Base-by-base conservation (phyloP, 257 asterid species). In the Solanum habrochaites region DNA sequence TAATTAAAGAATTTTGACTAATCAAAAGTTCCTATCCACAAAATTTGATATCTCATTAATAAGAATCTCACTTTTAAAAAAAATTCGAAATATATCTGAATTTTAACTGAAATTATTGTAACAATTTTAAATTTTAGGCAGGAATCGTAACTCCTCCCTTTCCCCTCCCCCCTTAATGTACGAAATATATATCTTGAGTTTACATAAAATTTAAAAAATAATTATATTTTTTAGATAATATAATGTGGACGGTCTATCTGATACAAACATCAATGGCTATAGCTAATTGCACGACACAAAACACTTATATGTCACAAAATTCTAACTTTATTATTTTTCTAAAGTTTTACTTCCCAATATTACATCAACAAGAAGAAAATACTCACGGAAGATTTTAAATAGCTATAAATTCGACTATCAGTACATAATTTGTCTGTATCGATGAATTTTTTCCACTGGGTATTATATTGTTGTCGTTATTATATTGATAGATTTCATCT, bases 101-200 rank as follows among this genome's bases (percentile, higher is more conserved):
- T 37, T 37, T 5, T 37, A 5, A 37, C 39, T 37, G 0, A 37
- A 37, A 37, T 37, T 37, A 6, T 37, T 37, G 1, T 37, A 37
- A 35, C 7, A 37, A 37, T 37, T 6, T 37, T 1, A 37, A 37
- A 37, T 6, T 5, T 37, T 37, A 6, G 1, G 39, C 7, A 37
- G 39, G 1, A 37, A 37, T 37, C 1, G 7, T 37, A 4, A 35
- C 37, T 35, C 37, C 1, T 35, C 37, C 6, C 1, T 4, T 6
- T 35, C 37, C 6, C 37, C 37, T 4, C 37, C 39, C 37, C 39
- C 39, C 39, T 37, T 5, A 37, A 6, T 4, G 3, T 11, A 52
- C 1, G 0, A 0, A 52, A 0, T 52, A 6, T 52, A 52, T 52
- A 7, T 52, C 8, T 52, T 0, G 1, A 58, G 0, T 58, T 8